Percentiles rank a stretch among this genome's conserved stretches.
phyloP scores from a whole-genome alignment of 257 asterid species.

The Ilex asprella region DNA sequence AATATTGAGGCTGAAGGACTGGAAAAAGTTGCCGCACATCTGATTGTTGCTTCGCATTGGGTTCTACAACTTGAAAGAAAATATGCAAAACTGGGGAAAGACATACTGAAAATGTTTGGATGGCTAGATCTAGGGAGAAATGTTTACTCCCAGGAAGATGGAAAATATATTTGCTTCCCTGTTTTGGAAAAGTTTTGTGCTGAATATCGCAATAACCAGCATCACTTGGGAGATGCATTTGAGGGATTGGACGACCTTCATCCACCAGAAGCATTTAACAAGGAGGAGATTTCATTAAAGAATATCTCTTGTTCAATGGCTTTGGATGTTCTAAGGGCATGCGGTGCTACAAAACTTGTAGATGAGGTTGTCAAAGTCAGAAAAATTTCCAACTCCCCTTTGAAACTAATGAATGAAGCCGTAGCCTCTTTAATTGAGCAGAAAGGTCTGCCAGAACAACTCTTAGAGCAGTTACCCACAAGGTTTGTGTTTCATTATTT shows the following conservation, averaged over 20 bases:
- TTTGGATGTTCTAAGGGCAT: conserved; percentile 45
- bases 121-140: conserved; percentile 91
- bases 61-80: conserved; percentile 58
- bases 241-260: conserved; percentile 26
- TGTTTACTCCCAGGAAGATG: conserved; percentile 60
- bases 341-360: conserved; percentile 53
- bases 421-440: conserved; percentile 48
- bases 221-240: conserved; percentile 20
- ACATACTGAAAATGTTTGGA: conserved; percentile 67
- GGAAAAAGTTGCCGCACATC: conserved; percentile 20
- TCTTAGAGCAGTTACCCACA: conserved; percentile 71
- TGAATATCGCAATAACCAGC: conserved; percentile 30
- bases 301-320: conserved; percentile 52
- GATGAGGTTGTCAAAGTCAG: conserved; percentile 58
- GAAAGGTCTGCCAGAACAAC: conserved; percentile 50
- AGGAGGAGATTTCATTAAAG: conserved; percentile 25
- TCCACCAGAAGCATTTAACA: conserved; percentile 22
- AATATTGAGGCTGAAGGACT: conserved; percentile 28
- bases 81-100: conserved; percentile 74
- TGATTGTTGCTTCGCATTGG: conserved; percentile 30
- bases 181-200: conserved; percentile 46
- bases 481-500: conserved; percentile 43
- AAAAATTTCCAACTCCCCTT: conserved; percentile 60
- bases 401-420: conserved; percentile 66
- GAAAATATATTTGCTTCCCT: conserved; percentile 67